Evolutionary conservation across 2,329 filamentous ascomycete species (phyloP).

Genomic region (Aphanocladium album): DNA sequence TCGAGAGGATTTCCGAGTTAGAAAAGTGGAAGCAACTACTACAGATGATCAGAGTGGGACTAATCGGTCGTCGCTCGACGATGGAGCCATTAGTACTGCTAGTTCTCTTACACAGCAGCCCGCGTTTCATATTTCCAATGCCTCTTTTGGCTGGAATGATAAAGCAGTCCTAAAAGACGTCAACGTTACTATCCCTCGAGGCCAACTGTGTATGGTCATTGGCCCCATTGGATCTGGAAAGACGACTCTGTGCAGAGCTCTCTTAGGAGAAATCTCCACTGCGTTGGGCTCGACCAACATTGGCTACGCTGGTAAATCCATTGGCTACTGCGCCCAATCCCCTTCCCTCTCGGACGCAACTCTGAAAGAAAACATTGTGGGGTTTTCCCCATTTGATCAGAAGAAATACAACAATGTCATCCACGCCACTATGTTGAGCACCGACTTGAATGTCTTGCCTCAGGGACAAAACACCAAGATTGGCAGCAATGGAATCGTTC

Average conservation of each 20-base stretch:
- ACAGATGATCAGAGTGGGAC: constrained; percentile 15
- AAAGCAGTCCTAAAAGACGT: constrained; percentile 26
- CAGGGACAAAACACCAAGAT: constrained; percentile 33
- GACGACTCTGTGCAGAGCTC: constrained; percentile 34
- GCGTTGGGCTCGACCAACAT: constrained; percentile 18
- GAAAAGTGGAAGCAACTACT: too few species aligned
- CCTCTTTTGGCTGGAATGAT: constrained; percentile 29
- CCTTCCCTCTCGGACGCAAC: constrained; percentile 21
- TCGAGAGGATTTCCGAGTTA: constrained; percentile 17
- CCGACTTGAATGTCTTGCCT: constrained; percentile 23
- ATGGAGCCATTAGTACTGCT: neutral
- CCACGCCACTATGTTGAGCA: constrained; percentile 16
- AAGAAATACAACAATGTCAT: constrained; percentile 19
- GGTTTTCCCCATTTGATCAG: constrained; percentile 18
- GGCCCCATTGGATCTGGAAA: constrained; percentile 27
- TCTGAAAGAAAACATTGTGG: constrained; percentile 22
- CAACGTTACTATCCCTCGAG: constrained; percentile 26
- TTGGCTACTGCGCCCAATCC: constrained; percentile 30
- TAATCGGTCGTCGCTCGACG: neutral
- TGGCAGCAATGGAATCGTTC: constrained; percentile 23
- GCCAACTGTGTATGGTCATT: constrained; percentile 30
- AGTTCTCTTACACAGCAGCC: neutral
- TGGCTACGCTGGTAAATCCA: constrained; percentile 15
- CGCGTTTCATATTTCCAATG: neutral
- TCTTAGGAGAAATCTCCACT: constrained; percentile 26